Evolutionary conservation across 495 filamentous ascomycete species (phyloP).

Genomic region (Parachaetomium inaequale): DNA sequence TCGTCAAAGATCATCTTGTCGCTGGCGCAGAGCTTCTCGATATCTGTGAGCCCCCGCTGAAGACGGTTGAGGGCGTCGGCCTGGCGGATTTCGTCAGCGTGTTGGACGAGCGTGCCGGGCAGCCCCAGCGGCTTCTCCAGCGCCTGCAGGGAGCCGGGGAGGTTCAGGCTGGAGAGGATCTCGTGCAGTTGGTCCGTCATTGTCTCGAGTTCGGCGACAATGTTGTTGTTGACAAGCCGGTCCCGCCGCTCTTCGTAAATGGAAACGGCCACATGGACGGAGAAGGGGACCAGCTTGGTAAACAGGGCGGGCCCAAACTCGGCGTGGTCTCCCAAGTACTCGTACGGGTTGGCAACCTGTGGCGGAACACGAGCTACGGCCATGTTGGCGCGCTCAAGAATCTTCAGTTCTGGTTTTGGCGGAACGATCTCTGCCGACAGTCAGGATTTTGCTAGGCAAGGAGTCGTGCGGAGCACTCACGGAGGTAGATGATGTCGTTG

Average conservation of each 20-base stretch:
- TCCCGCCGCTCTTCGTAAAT: constrained; percentile 93
- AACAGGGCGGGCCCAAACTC: constrained; percentile 83
- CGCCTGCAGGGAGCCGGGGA: constrained; percentile 90
- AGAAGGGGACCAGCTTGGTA: constrained; percentile 88
- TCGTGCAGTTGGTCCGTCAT: constrained; percentile 79
- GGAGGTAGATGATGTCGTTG: constrained; percentile 91
- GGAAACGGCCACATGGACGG: constrained; percentile 89
- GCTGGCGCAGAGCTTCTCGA: constrained; percentile 74
- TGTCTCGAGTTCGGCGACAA: constrained; percentile 79
- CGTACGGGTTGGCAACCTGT: constrained; percentile 75
- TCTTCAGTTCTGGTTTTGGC: constrained; percentile 81
- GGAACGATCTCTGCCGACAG: constrained; percentile 62
- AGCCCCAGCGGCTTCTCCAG: constrained; percentile 91
- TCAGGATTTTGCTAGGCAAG: not conserved
- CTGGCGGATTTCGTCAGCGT: constrained; percentile 94
- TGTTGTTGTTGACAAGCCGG: constrained; percentile 76
- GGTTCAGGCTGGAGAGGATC: constrained; percentile 74
- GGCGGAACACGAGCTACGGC: constrained; percentile 74
- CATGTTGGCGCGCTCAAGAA: constrained; percentile 85
- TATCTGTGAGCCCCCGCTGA: constrained; percentile 75
- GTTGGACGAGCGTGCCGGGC: constrained; percentile 77
- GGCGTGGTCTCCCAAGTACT: constrained; percentile 72
- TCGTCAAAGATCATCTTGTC: constrained; percentile 75
- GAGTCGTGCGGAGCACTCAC: constrained; percentile 28
- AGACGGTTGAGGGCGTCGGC: constrained; percentile 77